Evolutionary conservation across 306 rosid species (phyloP), one percentile per base, ranked within the genome.

Genomic region (Mucuna pruriens): DNA sequence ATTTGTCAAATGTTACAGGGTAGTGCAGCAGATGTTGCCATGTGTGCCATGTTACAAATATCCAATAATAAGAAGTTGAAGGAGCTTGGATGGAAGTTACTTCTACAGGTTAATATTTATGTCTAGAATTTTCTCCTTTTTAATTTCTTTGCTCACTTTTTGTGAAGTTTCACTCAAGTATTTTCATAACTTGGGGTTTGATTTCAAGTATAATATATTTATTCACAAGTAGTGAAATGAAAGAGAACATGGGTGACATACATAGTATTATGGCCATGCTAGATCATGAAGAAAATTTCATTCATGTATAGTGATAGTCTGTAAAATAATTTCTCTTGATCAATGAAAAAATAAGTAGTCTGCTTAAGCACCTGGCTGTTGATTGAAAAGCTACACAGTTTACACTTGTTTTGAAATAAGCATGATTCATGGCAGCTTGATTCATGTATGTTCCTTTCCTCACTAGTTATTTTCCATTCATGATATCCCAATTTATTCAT

Each of bases 21-120:
- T 68, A 95, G 99, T 80, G 98, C 98, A 54, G 99, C 99, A 46
- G 99, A 95, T 88, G 99, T 95, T 74, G 97, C 99, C 79, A 95
- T 91, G 98, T 94, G 97, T 83, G 99, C 99, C 85, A 95, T 95
- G 99, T 81, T 95, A 83, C 91, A 93, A 90, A 91, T 95, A 83
- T 85, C 92, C 48, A 88, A 82, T 29, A 90, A 91, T 84, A 57
- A 64, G 57, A 75, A 33, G 55, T 89, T 95, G 88, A 91, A 86
- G 83, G 90, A 93, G 82, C 99, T 95, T 68, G 97, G 99, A 60
- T 95, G 98, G 98, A 91, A 84, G 86, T 91, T 95, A 79, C 99
- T 95, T 81, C 87, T 95, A 75, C 99, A 95, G 98, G 99, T 95
- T 74, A 85, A 71, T 77, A 31, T 63, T 66, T 58, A 13, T 72